Evolutionary conservation across 805 yeast species (phyloP).

Genomic region (Spencermartinsiella europaea): DNA sequence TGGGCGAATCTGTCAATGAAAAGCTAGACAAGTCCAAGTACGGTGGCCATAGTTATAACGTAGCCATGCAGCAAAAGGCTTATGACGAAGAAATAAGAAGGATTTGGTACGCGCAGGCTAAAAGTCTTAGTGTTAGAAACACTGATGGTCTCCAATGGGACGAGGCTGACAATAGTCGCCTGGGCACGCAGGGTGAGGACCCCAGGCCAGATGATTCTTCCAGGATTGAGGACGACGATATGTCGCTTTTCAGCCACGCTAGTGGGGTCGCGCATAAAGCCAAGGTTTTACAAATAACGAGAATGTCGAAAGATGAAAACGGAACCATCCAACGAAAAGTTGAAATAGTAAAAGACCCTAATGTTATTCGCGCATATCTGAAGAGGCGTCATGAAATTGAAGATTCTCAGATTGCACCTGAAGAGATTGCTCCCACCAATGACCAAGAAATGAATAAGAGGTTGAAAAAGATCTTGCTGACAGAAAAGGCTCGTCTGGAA

Average conservation of each 20-base stretch:
- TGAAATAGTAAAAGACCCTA: constrained; percentile 76
- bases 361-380: constrained; percentile 80
- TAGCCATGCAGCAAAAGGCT: constrained; percentile 80
- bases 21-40: constrained; percentile 40
- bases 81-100: constrained; percentile 85
- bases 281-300: constrained; percentile 57
- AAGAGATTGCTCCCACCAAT: constrained; percentile 68
- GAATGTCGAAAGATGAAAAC: constrained; percentile 77
- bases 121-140: constrained; percentile 46
- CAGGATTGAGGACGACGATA: constrained; percentile 37
- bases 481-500: constrained; percentile 78
- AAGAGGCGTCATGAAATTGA: constrained; percentile 63
- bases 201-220: constrained; percentile 9
- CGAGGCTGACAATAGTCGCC: constrained; percentile 28
- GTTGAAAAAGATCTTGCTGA: constrained; percentile 61
- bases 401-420: constrained; percentile 49
- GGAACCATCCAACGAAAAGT: constrained; percentile 79
- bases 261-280: constrained; percentile 25
- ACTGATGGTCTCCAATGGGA: constrained; percentile 32
- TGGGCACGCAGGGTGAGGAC: constrained; percentile 8
- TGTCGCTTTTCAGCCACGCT: constrained; percentile 26
- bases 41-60: constrained; percentile 69
- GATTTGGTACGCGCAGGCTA: constrained; percentile 84
- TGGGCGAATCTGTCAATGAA: constrained; percentile 36
- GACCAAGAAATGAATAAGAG: constrained; percentile 80